Conservation (phyloP, 1,139 yeast species). For the Arxiozyma telluris region DNA sequence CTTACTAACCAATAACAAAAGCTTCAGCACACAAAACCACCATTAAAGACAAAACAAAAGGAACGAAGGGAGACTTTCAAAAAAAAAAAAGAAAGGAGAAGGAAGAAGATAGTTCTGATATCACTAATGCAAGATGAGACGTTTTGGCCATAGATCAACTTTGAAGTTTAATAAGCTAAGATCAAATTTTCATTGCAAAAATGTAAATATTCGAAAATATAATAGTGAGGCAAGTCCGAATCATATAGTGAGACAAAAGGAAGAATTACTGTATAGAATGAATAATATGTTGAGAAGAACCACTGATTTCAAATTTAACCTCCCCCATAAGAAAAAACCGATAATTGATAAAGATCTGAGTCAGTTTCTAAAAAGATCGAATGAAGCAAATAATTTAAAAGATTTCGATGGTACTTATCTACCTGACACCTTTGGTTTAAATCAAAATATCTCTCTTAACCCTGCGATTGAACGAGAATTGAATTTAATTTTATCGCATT, state of each 20-base stretch:
- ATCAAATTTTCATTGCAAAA: no score
- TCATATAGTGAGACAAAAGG: background rate
- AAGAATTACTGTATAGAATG: background rate
- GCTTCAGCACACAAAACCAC: no score
- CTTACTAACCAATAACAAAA: no score
- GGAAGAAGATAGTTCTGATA: background rate
- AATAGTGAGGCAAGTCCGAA: background rate
- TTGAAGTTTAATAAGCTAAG: background rate
- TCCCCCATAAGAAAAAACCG: background rate
- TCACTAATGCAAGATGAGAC: background rate
- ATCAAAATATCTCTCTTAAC: conserved; percentile 48
- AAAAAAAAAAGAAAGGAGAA: background rate
- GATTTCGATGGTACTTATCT: conserved; percentile 17
- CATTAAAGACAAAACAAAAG: background rate
- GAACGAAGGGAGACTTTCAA: no score
- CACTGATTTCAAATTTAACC: background rate
- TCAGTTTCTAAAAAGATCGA: background rate
- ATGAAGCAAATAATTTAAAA: background rate
- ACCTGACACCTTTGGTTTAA: conserved; percentile 47
- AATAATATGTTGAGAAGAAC: background rate
- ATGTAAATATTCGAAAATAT: background rate
- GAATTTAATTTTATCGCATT: conserved; percentile 43
- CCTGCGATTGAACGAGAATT: conserved; percentile 41
- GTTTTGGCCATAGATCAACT: background rate
- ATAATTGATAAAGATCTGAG: background rate